These are phyloP conservation scores for Breynia disticha DNA, from an alignment of 441 rosid genomes.

Conservation along the genomic window DNA sequence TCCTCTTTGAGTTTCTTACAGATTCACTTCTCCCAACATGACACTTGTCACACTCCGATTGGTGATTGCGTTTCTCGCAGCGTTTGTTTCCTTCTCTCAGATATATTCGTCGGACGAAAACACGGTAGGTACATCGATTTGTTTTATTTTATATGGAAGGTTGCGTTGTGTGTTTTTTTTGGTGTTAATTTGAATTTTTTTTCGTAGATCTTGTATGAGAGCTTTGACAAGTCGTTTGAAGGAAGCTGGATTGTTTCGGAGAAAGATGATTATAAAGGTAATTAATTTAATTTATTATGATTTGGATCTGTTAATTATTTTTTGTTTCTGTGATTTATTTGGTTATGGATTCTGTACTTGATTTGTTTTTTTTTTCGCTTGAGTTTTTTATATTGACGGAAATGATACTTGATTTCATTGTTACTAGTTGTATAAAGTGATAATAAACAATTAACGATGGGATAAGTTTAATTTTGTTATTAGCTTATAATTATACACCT, in stretches of 20 bases:
- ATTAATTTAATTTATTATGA: not conserved
- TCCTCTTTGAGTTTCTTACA: not conserved
- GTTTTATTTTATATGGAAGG: not conserved
- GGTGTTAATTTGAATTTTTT: not conserved
- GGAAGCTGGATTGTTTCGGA: slow-evolving; percentile 80
- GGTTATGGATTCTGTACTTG: too few species aligned
- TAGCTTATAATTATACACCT: too few species aligned
- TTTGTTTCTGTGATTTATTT: not conserved
- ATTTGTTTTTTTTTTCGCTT: too few species aligned
- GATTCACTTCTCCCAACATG: too few species aligned
- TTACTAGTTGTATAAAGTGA: too few species aligned
- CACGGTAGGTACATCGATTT: slow-evolving; percentile 25
- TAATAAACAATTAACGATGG: too few species aligned
- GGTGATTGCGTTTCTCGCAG: slow-evolving; percentile 32
- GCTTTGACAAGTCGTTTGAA: slow-evolving; percentile 71
- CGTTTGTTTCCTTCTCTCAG: slow-evolving; percentile 35
- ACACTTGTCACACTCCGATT: slow-evolving; percentile 30
- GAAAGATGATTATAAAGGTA: slow-evolving; percentile 70
- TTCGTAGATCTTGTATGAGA: slow-evolving; percentile 63
- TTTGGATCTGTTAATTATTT: not conserved
- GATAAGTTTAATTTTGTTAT: too few species aligned
- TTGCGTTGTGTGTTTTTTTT: not conserved
- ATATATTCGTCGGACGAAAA: slow-evolving; percentile 42
- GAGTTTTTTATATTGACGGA: too few species aligned
- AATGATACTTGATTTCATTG: too few species aligned